Base-by-base conservation (phyloP, 768 basidiomycete genomes). In the Termitomyces sp. region DNA sequence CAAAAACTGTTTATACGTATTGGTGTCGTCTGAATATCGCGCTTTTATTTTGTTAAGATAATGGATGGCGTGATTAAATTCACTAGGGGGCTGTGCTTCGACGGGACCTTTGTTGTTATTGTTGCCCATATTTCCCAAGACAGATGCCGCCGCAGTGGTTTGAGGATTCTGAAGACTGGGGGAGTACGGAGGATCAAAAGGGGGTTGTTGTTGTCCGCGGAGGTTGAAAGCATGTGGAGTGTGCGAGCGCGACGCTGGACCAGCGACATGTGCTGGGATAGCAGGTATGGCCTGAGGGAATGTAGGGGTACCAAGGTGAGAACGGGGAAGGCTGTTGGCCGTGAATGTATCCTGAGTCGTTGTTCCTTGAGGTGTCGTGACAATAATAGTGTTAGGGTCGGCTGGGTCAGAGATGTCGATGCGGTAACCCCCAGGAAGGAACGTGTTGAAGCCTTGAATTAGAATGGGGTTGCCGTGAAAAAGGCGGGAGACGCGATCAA, bases 21-120 rank as follows among this genome's bases (percentile, higher is more conserved):
- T 92, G n/a, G 88, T 84, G 57, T 97, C 93, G 60, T 88, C 84
- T 11, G 82, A 72, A 70, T 88, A 98, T 21, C 94, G 85, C 17
- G 85, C 85, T 73, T 98, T 98, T 77, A 99, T 98, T 77, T 95
- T 96, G 81, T 97, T 98, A 64, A 99, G 85, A 69, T 95, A 99
- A 64, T 93, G 85, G 59, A 98, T 98, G 14, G 97, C 97, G 64
- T 96, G 88, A 68, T 89, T 87, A 74, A 93, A 97, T 65, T 98
- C 87, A 57, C 77, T 81, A 11, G 77, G 68, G 12, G 80, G 76
- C 52, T 80, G 81, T 58, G 74, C 72, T 60, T 83, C 82, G 38
- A 76, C 71, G 15, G 74, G 68, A 41, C 75, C 74, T 64, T 74
- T 77, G 58, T 76, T 74, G 61, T 74, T 78, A 58, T 75, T 75